Base-by-base conservation (phyloP, 805 yeast species). In the Komagataella mondaviorum region DNA sequence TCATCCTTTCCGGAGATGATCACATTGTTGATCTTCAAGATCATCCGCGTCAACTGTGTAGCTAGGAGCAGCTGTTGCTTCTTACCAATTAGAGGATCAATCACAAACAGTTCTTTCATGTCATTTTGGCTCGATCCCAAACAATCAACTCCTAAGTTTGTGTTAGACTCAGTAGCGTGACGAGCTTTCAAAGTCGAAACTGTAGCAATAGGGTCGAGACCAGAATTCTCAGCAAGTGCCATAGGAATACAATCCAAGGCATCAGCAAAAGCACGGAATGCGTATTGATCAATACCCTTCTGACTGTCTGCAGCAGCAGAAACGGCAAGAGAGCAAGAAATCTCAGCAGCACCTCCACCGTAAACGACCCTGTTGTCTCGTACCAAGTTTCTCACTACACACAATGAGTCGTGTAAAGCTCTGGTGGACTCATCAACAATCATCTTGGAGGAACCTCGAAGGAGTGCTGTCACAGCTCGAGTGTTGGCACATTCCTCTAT, bases 261-360 rank as follows among this genome's bases (percentile, higher is more conserved):
- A 55, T 77, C 77, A 6, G 97, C 78, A 68, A 93, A 93, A 1
- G 96, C 95, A 63, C 97, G 82, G 81, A 93, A 88, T 0, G 98
- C 98, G 65, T 93, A 93, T 72, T 95, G 99, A 61, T 91, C 97
- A 56, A 91, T 91, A 53, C 98, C 98, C 60, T 83, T 83, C 68
- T 87, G 95, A 63, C 79, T 81, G 66, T 91, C 96, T 49, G 98
- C 97, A 57, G 85, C 96, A 49, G 84, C 87, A 52, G 88, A 75
- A 14, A 93, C 96, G 16, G 93, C 95, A 59, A 93, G 71, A 12
- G 98, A 89, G 73, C 96, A 85, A 2, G 96, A 77, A 51, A 93
- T 82, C 71, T 93, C 99, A 44, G 98, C 95, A 20, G 99, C 96
- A 58, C 99, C 99, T 60, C 99, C 99, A 56, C 99, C 99, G 63